Evolutionary conservation across 1,139 yeast species (phyloP), one percentile per base, ranked within the genome.

Genomic region (Scheffersomyces insectosa): DNA sequence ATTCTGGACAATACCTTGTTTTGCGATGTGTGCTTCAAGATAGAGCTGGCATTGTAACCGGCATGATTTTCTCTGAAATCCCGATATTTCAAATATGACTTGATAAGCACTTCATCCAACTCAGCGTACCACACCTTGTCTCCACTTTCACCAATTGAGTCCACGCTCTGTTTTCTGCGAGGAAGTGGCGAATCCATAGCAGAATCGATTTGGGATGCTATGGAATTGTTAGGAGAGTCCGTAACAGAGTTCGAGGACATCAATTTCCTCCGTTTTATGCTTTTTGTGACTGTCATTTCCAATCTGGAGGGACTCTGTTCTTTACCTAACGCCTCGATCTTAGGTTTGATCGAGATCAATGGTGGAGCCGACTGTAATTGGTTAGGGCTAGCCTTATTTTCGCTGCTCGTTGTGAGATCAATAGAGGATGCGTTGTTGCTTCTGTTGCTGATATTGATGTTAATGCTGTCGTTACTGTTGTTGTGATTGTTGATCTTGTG

Each of bases 1-100:
- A 74, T 71, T 42, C 76, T 55, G 9, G 77, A 68, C 42, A 74
- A 54, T 4, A 72, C 66, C 45, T 70, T 72, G 51, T 73, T 72
- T 47, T 72, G 77, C 11, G 75, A 47, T 4, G 71, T 61, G 42
- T 61, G 64, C 42, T 68, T 67, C 44, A 70, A 57, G 13, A 64
- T 54, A 8, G 45, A 39, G 32, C 37, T 42, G 9, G 46, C 33
- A 15, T 64, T 51, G 36, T 65, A 56, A 16, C 55, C 47, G n/a
- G 53, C 47, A 36, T 60, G 66, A 41, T 60, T 60, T 23, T 62
- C 64, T 42, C 62, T 62, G 47, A 69, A 72, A 28, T 64, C 60
- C 15, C 62, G 62, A 51, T 68, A 73, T 48, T 72, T 72, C 39
- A 62, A 55, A 45, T 65, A 70, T 13, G 75, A 68, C 33, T 63